Conservation (phyloP, 2,329 filamentous ascomycete species). For the Beauveria sp. region DNA sequence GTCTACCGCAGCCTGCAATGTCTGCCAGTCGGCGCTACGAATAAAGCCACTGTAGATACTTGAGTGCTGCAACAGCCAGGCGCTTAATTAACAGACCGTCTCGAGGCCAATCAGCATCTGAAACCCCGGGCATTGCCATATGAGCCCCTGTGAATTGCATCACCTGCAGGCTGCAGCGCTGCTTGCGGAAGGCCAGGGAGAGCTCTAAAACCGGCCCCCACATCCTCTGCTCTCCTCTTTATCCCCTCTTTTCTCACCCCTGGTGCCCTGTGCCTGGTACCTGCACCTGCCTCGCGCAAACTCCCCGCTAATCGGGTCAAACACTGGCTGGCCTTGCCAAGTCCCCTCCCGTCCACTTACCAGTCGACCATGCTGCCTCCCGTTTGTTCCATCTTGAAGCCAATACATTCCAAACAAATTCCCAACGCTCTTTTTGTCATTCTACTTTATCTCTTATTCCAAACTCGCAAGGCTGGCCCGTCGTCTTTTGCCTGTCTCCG, state of each 20-base stretch:
- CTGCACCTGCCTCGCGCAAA: too few relatives aligned
- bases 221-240: too few relatives aligned
- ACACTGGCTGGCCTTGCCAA: too few relatives aligned
- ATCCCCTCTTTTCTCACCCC: too few relatives aligned
- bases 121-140: conserved; percentile 8
- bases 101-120: conserved; percentile 8
- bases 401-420: conserved; percentile 6
- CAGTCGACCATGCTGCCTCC: neutral
- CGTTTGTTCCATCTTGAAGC: conserved; percentile 2
- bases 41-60: neutral
- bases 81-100: neutral
- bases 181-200: conserved; percentile 1
- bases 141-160: neutral
- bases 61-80: neutral
- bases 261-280: too few relatives aligned
- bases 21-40: too few relatives aligned
- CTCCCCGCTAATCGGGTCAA: too few relatives aligned
- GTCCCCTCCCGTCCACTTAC: neutral
- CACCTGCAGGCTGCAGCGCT: conserved; percentile 13
- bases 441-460: neutral
- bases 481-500: neutral
- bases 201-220: neutral
- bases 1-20: too few relatives aligned
- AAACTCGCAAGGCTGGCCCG: neutral
- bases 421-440: neutral